Evolutionary conservation across 2,329 filamentous ascomycete species (phyloP), one percentile per base, ranked within the genome.

Genomic region (Fusarium brevicatenulatum): DNA sequence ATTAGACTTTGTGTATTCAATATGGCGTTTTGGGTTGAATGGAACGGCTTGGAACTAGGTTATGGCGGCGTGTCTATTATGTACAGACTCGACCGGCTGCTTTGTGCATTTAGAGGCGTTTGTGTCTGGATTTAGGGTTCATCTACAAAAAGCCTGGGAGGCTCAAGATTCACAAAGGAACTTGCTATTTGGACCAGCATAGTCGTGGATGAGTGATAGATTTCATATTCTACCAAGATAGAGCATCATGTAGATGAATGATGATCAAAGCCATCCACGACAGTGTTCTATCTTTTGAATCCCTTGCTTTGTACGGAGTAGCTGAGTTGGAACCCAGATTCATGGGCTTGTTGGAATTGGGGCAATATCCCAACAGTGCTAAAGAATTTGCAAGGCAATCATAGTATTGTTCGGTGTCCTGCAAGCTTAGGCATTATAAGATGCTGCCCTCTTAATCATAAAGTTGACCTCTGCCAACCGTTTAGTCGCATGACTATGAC

Each of bases 61-160:
- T 47, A 53, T 63, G 47, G 59, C 40, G 36, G 52, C 19, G 32
- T 43, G 30, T 58, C 44, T 39, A 36, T 67, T 32, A 43, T 49
- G 46, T 36, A 63, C 54, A 66, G 57, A 53, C 61, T 65, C 59
- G 46, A 34, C 43, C 46, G 50, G 55, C 54, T 65, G 28, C 57
- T 57, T 49, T 63, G 61, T 72, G 64, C 65, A 72, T 65, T 46
- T 65, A 71, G 44, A 72, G 68, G 70, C 58, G 66, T 74, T 67
- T 34, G n/a, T 36, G 56, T 53, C 61, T 52, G 73, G 59, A 54
- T 61, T 62, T 63, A 56, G 56, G 50, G 64, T 62, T 40, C n/a
- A 66, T 69, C 57, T 36, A 43, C 28, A n/a, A 21, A 16, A 28
- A 61, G 53, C 47, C 46, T 46, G 47, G 46, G 61, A 53, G 36